A percentile compares a stretch with the other conserved stretches of the same genome.
phyloP scores from a whole-genome alignment of 2,329 filamentous ascomycete genomes.

The Hypoxylon rubiginosum region DNA sequence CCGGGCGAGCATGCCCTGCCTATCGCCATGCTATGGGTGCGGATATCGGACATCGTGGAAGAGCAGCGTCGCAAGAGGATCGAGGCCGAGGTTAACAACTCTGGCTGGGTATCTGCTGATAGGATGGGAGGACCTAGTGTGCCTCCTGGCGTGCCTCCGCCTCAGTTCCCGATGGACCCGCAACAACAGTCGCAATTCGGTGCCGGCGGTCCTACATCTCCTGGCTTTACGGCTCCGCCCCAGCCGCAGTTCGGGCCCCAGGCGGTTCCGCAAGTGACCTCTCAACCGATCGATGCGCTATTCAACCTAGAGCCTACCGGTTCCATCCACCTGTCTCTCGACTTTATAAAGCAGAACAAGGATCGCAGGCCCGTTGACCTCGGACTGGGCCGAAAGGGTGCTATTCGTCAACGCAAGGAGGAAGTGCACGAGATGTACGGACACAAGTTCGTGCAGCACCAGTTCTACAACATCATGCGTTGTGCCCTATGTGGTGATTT shows the following conservation, averaged over 20 bases:
- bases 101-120: conserved; percentile 97
- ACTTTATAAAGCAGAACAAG: conserved; percentile 91
- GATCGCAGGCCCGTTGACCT: conserved; percentile 86
- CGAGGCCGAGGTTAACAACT: conserved; percentile 93
- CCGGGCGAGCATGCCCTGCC: conserved; percentile 90
- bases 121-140: conserved; percentile 76
- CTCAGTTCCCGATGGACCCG: conserved; percentile 72
- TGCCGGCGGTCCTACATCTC: conserved; percentile 57
- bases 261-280: conserved; percentile 65
- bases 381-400: conserved; percentile 93
- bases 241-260: conserved; percentile 52
- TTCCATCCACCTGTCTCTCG: conserved; percentile 89
- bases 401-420: conserved; percentile 97
- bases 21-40: conserved; percentile 95
- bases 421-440: conserved; percentile 99
- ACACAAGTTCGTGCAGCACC: conserved; percentile 98
- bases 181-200: conserved; percentile 62
- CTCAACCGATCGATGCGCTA: conserved; percentile 87
- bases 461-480: conserved; percentile 99
- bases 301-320: conserved; percentile 96
- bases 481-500: conserved; percentile 98
- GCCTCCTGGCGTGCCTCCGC: conserved; percentile 61
- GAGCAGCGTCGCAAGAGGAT: conserved; percentile 98
- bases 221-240: conserved; percentile 51
- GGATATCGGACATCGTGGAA: conserved; percentile 96